Percentiles rank a stretch among this genome's conserved stretches.
phyloP scores from a whole-genome alignment of 2,329 filamentous ascomycete species.

The Penicillium sp. region DNA sequence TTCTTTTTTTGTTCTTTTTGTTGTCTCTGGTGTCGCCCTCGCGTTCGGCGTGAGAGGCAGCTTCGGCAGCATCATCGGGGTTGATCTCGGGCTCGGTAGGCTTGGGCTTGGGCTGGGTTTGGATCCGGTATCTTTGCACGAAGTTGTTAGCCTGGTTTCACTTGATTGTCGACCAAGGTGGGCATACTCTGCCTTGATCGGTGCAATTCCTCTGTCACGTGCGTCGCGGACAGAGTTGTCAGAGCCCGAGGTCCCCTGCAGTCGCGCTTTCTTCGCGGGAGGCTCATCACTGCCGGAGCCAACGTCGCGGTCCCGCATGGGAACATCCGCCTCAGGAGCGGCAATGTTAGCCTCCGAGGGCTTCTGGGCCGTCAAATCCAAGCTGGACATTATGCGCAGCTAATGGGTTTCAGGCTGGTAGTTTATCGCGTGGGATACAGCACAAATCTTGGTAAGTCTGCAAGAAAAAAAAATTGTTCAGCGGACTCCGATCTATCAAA shows the following conservation, averaged over 20 bases:
- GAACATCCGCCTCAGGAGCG: constrained; percentile 12
- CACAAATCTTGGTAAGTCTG: neutral
- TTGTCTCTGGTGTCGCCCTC: constrained; percentile 37
- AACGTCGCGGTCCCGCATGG: constrained; percentile 25
- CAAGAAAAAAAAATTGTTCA: neutral
- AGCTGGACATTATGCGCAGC: constrained; percentile 1
- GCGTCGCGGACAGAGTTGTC: constrained; percentile 31
- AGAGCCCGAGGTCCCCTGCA: constrained; percentile 39
- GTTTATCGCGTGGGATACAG: neutral
- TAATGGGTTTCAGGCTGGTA: neutral
- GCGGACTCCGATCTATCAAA: constrained; percentile 15
- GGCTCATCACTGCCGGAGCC: constrained; percentile 38
- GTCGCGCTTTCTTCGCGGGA: constrained; percentile 61
- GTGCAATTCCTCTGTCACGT: constrained; percentile 60
- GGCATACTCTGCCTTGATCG: constrained; percentile 66
- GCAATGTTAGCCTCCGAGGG: constrained; percentile 6
- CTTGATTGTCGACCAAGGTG: neutral
- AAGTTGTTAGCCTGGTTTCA: neutral
- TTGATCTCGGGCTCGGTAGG: constrained; percentile 29
- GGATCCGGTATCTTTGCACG: constrained; percentile 33
- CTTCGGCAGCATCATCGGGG: constrained; percentile 61
- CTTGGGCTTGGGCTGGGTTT: constrained; percentile 17
- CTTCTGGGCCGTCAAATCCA: constrained; percentile 2
- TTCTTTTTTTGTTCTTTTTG: constrained; percentile 43
- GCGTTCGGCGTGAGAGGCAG: constrained; percentile 48